Conservation (phyloP, 2,329 filamentous ascomycete genomes). For the Aspergillus carbonarius region DNA sequence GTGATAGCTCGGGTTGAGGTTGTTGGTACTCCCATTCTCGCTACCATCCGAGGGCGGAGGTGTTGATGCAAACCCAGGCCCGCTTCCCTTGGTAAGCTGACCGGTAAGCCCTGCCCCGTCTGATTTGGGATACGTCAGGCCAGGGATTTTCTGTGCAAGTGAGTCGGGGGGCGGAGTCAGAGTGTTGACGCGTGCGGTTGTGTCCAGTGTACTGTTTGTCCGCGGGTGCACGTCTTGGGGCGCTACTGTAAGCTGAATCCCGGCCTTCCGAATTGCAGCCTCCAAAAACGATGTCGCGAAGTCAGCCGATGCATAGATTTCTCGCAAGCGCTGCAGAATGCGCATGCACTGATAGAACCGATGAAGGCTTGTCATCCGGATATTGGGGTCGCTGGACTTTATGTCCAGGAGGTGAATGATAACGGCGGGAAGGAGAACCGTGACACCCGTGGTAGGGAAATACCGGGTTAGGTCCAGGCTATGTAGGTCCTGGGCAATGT, state of each 20-base stretch:
- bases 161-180: slow-evolving; percentile 45
- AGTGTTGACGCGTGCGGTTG: slow-evolving; percentile 29
- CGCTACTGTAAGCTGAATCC: slow-evolving; percentile 65
- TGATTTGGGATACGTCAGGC: slow-evolving; percentile 36
- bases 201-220: slow-evolving; percentile 18
- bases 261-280: slow-evolving; percentile 82
- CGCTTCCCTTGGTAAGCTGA: slow-evolving; percentile 24
- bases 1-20: slow-evolving; percentile 33
- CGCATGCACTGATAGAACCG: slow-evolving; percentile 92
- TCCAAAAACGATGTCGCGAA: slow-evolving; percentile 95
- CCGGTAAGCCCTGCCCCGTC: slow-evolving; percentile 19
- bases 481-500: slow-evolving; percentile 76
- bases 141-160: slow-evolving; percentile 39
- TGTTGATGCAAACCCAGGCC: slow-evolving; percentile 37
- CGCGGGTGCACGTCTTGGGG: slow-evolving; percentile 31
- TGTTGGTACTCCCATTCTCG: slow-evolving; percentile 44
- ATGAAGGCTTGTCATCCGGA: slow-evolving; percentile 69
- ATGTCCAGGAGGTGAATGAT: slow-evolving; percentile 93
- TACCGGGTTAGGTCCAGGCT: slow-evolving; percentile 71
- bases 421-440: slow-evolving; percentile 85
- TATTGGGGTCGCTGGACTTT: slow-evolving; percentile 73
- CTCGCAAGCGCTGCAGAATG: slow-evolving; percentile 80
- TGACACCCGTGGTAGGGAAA: slow-evolving; percentile 85
- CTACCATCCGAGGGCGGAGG: slow-evolving; percentile 44
- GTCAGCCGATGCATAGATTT: slow-evolving; percentile 91